These are phyloP conservation scores for Xylaria flabelliformis DNA, from an alignment of 495 filamentous ascomycete species.

Conservation along the genomic window DNA sequence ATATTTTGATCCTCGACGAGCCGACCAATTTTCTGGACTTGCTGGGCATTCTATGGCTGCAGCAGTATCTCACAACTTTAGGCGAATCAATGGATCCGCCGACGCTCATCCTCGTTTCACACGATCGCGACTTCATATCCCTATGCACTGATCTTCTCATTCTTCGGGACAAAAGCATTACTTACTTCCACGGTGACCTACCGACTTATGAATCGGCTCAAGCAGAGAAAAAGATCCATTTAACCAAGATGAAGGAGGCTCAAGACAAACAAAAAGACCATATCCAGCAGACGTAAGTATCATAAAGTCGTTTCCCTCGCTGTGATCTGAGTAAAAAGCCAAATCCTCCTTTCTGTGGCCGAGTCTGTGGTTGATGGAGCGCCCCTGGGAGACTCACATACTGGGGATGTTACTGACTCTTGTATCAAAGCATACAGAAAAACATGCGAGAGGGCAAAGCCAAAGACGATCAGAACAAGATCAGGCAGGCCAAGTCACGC, in stretches of 20 bases:
- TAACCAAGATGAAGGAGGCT: constrained; percentile 77
- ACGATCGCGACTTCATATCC: constrained; percentile 76
- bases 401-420: neutral
- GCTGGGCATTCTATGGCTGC: constrained; percentile 81
- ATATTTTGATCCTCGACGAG: constrained; percentile 85
- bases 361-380: too few relatives aligned
- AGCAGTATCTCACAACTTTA: constrained; percentile 64
- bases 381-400: neutral
- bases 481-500: constrained; percentile 76
- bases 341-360: neutral
- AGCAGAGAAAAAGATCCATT: constrained; percentile 66
- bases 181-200: constrained; percentile 74
- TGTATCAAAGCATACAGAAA: constrained; percentile 56
- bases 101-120: constrained; percentile 76
- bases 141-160: constrained; percentile 80
- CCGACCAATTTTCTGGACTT: constrained; percentile 87
- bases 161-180: constrained; percentile 68
- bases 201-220: constrained; percentile 70
- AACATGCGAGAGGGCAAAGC: constrained; percentile 72
- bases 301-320: neutral
- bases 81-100: constrained; percentile 47
- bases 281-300: constrained; percentile 66
- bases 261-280: constrained; percentile 78
- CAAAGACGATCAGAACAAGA: constrained; percentile 78
- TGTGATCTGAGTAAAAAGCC: neutral